Conservation (phyloP, 140 eudicot species). For the Anethum foeniculum region DNA sequence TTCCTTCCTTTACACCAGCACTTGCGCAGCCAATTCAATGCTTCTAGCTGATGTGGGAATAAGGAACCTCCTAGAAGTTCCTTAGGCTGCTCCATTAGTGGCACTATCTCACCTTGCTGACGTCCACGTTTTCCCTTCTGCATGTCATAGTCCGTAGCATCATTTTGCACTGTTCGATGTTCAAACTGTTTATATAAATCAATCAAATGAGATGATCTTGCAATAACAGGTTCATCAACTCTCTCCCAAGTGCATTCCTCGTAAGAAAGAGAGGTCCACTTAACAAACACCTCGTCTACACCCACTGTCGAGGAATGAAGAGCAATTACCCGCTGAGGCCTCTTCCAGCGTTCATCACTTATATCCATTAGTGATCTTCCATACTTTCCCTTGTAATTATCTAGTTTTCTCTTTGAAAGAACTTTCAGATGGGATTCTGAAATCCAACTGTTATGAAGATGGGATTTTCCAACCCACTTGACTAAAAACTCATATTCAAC, state of each 20-base stretch:
- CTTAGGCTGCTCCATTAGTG: conserved; percentile 80
- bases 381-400: conserved; percentile 72
- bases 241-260: conserved; percentile 99
- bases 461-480: conserved; percentile 92
- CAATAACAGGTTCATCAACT: conserved; percentile 57
- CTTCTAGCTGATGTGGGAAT: conserved; percentile 94
- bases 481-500: conserved; percentile 66
- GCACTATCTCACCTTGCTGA: conserved; percentile 38
- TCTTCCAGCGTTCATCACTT: conserved; percentile 77
- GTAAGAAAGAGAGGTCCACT: conserved; percentile 83
- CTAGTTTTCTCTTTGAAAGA: conserved; percentile 75
- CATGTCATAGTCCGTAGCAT: conserved; percentile 24
- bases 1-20: conserved; percentile 82
- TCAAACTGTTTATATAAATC: conserved; percentile 55
- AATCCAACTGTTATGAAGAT: conserved; percentile 78
- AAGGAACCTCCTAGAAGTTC: conserved; percentile 69
- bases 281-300: conserved; percentile 53
- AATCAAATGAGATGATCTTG: conserved; percentile 42
- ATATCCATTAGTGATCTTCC: conserved; percentile 64
- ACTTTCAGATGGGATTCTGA: conserved; percentile 65
- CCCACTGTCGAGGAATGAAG: conserved; percentile 45
- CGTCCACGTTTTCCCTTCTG: conserved; percentile 23
- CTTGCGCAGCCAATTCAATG: conserved; percentile 85
- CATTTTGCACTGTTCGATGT: conserved; percentile 45
- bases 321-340: conserved; percentile 76